These are phyloP conservation scores for Vicia sativa DNA, from an alignment of 306 rosid species.

Conservation along the genomic window DNA sequence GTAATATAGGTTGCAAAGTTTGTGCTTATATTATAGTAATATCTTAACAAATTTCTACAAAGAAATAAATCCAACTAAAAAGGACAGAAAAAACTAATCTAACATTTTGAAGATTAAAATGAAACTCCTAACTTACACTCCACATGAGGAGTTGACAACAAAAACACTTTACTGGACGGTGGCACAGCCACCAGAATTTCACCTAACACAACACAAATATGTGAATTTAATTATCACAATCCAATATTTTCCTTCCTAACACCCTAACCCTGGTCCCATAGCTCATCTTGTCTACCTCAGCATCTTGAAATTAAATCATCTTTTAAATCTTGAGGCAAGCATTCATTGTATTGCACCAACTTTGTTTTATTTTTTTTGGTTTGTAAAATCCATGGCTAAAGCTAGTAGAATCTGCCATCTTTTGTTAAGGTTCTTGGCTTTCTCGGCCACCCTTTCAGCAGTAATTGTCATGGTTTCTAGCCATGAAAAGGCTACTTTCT, in stretches of 20 bases:
- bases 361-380: not conserved
- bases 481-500: slow-evolving; percentile 53
- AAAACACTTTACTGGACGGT: slow-evolving; percentile 8
- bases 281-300: slow-evolving; percentile 16
- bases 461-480: slow-evolving; percentile 80
- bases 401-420: slow-evolving; percentile 53
- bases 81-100: slow-evolving; percentile 35
- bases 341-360: slow-evolving; percentile 30
- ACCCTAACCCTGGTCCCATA: slow-evolving; percentile 25
- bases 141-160: slow-evolving; percentile 11
- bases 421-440: slow-evolving; percentile 62
- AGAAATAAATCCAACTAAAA: slow-evolving; percentile 35
- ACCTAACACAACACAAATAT: slow-evolving; percentile 45
- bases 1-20: slow-evolving; percentile 32
- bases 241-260: slow-evolving; percentile 51
- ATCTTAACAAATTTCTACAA: not conserved
- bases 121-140: slow-evolving; percentile 24
- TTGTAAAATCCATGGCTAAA: slow-evolving; percentile 45
- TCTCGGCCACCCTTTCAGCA: slow-evolving; percentile 67
- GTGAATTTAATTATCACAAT: too few species aligned
- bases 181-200: slow-evolving; percentile 41
- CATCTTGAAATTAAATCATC: not conserved
- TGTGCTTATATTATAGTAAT: too few species aligned
- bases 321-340: slow-evolving; percentile 26
- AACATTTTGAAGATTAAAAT: slow-evolving; percentile 23